Percentiles rank a stretch among this genome's conserved stretches.
phyloP scores from a whole-genome alignment of 2,329 filamentous ascomycete genomes.

The Raffaelea deltoideospora region DNA sequence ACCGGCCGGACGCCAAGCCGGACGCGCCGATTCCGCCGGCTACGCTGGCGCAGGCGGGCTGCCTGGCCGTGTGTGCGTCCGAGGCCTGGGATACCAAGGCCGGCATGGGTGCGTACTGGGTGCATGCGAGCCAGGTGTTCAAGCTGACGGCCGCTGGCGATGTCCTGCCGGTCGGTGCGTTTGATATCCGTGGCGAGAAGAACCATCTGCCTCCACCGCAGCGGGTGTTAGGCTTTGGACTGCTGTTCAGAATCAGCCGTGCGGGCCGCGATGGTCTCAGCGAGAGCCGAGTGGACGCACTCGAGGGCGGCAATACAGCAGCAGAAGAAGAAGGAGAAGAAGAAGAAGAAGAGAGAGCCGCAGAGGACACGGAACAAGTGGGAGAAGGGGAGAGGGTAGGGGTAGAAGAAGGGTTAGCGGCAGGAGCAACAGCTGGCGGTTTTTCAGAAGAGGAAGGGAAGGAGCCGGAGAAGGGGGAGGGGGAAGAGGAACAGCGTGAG shows the following conservation, averaged over 20 bases:
- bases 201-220: conserved; percentile 82
- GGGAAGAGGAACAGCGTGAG: not conserved
- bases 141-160: conserved; percentile 72
- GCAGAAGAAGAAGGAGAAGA: conserved; percentile 7
- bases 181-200: conserved; percentile 73
- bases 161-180: conserved; percentile 62
- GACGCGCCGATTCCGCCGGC: conserved; percentile 83
- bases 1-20: conserved; percentile 51
- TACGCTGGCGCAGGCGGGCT: conserved; percentile 80
- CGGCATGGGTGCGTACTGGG: conserved; percentile 94
- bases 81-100: conserved; percentile 94
- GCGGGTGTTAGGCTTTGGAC: conserved; percentile 71
- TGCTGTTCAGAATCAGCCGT: conserved; percentile 79
- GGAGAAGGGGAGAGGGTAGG: not conserved
- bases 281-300: conserved; percentile 65
- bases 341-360: conserved; percentile 12
- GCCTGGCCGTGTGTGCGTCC: conserved; percentile 69
- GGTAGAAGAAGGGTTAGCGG: not conserved
- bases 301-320: conserved; percentile 15
- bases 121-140: conserved; percentile 74
- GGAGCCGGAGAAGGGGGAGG: not conserved
- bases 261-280: no score
- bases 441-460: not conserved
- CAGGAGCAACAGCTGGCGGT: no score
- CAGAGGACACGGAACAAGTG: not conserved